Conservation (phyloP, 148 eudicot species). For the Heliamphora exappendiculata region DNA sequence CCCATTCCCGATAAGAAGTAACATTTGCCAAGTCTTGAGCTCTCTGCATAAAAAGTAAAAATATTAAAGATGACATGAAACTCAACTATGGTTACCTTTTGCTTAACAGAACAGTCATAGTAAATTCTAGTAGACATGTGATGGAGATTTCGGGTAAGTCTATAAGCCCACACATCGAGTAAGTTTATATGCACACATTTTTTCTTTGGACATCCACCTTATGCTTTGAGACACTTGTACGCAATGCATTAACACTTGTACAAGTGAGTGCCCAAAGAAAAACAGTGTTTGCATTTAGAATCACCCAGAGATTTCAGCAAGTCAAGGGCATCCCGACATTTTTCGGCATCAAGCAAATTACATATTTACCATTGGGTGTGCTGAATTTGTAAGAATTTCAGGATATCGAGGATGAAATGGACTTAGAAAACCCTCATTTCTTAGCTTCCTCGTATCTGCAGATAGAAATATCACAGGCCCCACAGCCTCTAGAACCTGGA, state of each 20-base stretch:
- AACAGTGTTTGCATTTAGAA: no score
- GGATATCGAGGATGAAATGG: conserved; percentile 99
- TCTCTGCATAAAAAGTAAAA: conserved; percentile 43
- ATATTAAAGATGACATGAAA: not conserved
- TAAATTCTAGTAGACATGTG: not conserved
- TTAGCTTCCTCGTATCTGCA: conserved; percentile 91
- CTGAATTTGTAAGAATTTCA: conserved; percentile 96
- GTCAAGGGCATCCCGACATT: not conserved
- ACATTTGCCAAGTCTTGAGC: conserved; percentile 99
- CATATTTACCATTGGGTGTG: conserved; percentile 81
- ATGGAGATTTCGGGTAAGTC: no score
- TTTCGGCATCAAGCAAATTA: conserved; percentile 12
- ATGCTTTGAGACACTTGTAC: no score
- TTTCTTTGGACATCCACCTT: no score
- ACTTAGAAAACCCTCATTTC: conserved; percentile 98
- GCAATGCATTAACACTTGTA: no score
- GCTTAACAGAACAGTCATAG: not conserved
- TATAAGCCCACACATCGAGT: no score
- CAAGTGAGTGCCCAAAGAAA: no score
- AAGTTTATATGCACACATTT: no score
- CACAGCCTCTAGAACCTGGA: conserved; percentile 94
- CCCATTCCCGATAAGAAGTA: conserved; percentile 93
- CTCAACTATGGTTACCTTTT: not conserved
- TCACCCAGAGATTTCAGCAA: no score
- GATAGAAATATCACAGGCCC: conserved; percentile 92